Evolutionary conservation across 1,139 yeast genomes (phyloP).

Genomic region (Diutina neorugosa): DNA sequence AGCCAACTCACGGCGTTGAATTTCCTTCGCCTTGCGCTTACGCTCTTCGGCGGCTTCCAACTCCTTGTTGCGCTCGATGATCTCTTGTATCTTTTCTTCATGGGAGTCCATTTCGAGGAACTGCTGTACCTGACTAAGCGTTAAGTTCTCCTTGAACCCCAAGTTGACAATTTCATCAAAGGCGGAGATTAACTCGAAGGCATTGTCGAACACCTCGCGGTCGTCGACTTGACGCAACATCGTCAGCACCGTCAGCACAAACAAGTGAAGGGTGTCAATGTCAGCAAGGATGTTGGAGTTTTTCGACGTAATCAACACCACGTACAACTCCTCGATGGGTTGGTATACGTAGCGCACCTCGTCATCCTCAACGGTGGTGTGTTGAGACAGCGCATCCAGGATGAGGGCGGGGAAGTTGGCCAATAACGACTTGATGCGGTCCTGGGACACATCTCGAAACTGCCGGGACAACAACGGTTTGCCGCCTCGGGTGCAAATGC

Average conservation of each 20-base stretch:
- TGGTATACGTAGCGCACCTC: conserved; percentile 89
- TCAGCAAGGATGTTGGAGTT: conserved; percentile 91
- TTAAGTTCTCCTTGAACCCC: conserved; percentile 85
- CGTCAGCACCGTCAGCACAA: conserved; percentile 71
- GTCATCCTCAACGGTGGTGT: conserved; percentile 91
- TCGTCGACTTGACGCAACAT: conserved; percentile 69
- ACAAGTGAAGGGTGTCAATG: conserved; percentile 80
- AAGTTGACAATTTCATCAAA: conserved; percentile 87
- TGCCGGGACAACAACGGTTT: conserved; percentile 89
- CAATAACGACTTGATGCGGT: conserved; percentile 74
- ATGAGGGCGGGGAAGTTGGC: conserved; percentile 80
- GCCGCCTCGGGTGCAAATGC: conserved; percentile 92
- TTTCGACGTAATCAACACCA: conserved; percentile 82
- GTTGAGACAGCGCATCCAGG: conserved; percentile 63
- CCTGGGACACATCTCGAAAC: conserved; percentile 75
- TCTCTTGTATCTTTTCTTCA: conserved; percentile 96
- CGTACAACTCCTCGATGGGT: conserved; percentile 89
- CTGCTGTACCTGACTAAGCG: conserved; percentile 73
- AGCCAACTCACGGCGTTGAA: conserved; percentile 77
- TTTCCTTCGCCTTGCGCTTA: conserved; percentile 90
- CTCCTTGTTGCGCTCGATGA: conserved; percentile 93
- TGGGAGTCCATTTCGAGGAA: conserved; percentile 97
- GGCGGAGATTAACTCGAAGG: conserved; percentile 83
- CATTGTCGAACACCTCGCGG: conserved; percentile 68
- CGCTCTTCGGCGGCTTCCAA: conserved; percentile 95